phyloP scores from a whole-genome alignment of 805 yeast genomes.

The Candida argentea region DNA sequence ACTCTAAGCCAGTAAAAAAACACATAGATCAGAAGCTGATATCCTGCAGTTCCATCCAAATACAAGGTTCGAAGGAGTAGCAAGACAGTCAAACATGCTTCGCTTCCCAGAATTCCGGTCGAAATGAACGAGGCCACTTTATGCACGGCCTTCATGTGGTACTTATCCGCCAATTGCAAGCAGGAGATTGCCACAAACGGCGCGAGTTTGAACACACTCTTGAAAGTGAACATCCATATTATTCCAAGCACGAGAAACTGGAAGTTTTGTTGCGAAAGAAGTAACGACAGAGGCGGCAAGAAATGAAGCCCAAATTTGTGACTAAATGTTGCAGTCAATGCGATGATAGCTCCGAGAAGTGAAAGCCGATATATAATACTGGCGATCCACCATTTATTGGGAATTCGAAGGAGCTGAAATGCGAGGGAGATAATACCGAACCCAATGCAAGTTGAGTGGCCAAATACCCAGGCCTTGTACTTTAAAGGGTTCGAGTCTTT shows the following conservation, averaged over 20 bases:
- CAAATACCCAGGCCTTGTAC: conserved; percentile 45
- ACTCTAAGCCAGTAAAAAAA: conserved; percentile 65
- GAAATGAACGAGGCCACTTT: conserved; percentile 30
- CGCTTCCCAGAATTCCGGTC: conserved; percentile 48
- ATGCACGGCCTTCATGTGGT: conserved; percentile 31
- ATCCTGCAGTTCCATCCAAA: conserved; percentile 61
- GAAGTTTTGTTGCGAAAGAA: conserved; percentile 67
- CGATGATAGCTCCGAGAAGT: conserved; percentile 43
- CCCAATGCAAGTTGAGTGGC: conserved; percentile 37
- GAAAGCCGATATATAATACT: conserved; percentile 44
- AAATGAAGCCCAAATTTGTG: conserved; percentile 51
- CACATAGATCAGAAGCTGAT: conserved; percentile 46
- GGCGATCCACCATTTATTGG: conserved; percentile 33
- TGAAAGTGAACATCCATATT: conserved; percentile 56
- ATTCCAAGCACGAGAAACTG: conserved; percentile 50
- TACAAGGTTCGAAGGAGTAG: conserved; percentile 50
- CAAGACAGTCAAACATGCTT: conserved; percentile 42
- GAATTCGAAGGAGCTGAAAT: conserved; percentile 31
- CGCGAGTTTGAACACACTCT: conserved; percentile 52
- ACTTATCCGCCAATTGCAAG: conserved; percentile 40
- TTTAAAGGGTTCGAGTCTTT: conserved; percentile 27
- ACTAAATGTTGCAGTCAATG: conserved; percentile 43
- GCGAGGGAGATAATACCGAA: conserved; percentile 33
- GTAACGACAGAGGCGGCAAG: conserved; percentile 50
- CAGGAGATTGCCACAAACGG: conserved; percentile 51